Evolutionary conservation across 805 yeast genomes (phyloP), one percentile per base, ranked within the genome.

Genomic region (Kodamaea leandrae): DNA sequence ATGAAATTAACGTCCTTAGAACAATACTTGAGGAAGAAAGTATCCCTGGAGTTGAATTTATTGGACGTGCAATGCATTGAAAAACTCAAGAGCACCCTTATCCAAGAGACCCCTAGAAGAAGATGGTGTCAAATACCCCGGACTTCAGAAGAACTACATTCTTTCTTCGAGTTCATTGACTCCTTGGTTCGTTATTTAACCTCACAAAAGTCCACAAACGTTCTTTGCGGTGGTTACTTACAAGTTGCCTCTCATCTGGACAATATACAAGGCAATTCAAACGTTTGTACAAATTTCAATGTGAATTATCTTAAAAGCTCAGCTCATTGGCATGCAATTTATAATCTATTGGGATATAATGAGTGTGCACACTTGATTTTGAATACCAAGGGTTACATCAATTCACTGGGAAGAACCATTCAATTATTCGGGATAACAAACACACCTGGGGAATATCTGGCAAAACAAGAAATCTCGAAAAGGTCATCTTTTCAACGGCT

Each of bases 321-420:
- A 3, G 49, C 61, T 3, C 46, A 54, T 2, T 80, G 86, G 79
- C 65, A 66, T 21, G 46, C 52, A 2, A 32, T 80, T 0, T 74
- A 63, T 42, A 44, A 42, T 2, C 21, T 58, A 1, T 46, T 78
- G 2, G 83, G 82, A 0, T 52, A 57, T 6, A 42, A 43, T 1
- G 41, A 43, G 1, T 79, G 80, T 50, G 35, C 68, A 4, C 42
- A 64, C 6, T 34, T 80, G 15, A 13, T 80, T 3, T 32, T 72
- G 4, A 64, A 65, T 30, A 52, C 50, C 32, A 51, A 61, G 4
- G 69, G 75, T 7, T 61, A 55, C 43, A 18, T 38, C 15, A 16
- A 17, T 9, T 39, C 20, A 3, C 35, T 17, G 21, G 57, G 50
- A 3, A 35, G 40, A 13, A 44, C 24, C 6, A 32, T 61, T 7